Evolutionary conservation across 2,329 filamentous ascomycete species (phyloP).

Genomic region (Xylariaceae sp.): DNA sequence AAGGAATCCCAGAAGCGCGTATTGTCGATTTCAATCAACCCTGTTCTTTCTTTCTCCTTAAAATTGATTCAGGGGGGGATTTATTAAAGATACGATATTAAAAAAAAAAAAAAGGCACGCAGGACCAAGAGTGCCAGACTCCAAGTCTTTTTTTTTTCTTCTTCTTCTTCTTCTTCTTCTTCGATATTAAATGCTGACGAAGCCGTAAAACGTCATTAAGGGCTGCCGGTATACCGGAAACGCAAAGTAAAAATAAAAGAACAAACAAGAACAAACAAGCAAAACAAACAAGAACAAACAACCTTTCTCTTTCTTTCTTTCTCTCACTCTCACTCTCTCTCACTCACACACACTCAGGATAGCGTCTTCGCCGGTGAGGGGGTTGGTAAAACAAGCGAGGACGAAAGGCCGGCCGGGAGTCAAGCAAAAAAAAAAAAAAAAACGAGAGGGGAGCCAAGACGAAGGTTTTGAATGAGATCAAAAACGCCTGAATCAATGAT

Average conservation of each 20-base stretch:
- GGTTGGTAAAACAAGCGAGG: too few species aligned
- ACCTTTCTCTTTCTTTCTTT: not conserved
- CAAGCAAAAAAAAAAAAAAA: too few species aligned
- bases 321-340: too few species aligned
- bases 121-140: slow-evolving; percentile 28
- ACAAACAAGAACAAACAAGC: slow-evolving; percentile 12
- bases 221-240: slow-evolving; percentile 1
- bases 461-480: too few species aligned
- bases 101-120: slow-evolving; percentile 13
- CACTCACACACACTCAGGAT: too few species aligned
- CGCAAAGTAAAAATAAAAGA: slow-evolving; percentile 14
- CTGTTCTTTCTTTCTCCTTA: too few species aligned
- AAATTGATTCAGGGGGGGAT: not conserved
- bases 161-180: too few species aligned
- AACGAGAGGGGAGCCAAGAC: too few species aligned
- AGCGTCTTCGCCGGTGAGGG: too few species aligned
- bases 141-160: slow-evolving; percentile 19
- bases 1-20: not conserved
- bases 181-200: slow-evolving; percentile 27
- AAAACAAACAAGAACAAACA: slow-evolving; percentile 27
- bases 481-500: too few species aligned
- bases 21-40: too few species aligned
- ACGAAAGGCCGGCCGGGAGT: too few species aligned
- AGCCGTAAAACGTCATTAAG: slow-evolving; percentile 24
- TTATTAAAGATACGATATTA: slow-evolving; percentile 12